Percentiles rank a stretch among this genome's conserved stretches.
Evolutionary conservation across 345 rosid genomes (phyloP).

Genomic region (Moricandia arvensis): DNA sequence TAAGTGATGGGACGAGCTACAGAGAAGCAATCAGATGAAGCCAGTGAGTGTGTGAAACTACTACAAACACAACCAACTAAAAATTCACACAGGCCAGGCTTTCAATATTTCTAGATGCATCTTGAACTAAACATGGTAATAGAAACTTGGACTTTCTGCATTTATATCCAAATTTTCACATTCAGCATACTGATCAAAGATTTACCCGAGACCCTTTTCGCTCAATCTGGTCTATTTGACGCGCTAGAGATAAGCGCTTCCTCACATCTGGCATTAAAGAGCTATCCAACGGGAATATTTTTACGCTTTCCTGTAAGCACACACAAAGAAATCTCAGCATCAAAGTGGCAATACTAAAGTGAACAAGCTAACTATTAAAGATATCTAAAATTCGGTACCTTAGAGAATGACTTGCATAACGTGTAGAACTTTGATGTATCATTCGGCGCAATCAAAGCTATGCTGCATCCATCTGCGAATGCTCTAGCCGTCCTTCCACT

Average conservation of each 20-base stretch:
- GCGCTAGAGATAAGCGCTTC: slow-evolving; percentile 83
- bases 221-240: slow-evolving; percentile 77
- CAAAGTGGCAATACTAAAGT: slow-evolving; percentile 17
- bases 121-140: neutral
- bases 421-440: slow-evolving; percentile 84
- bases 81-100: neutral
- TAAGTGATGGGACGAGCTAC: neutral
- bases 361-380: neutral
- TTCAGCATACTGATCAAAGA: neutral
- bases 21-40: slow-evolving; percentile 7
- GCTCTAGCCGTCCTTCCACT: slow-evolving; percentile 99
- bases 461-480: slow-evolving; percentile 88
- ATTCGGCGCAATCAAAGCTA: slow-evolving; percentile 74
- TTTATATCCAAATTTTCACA: too few relatives aligned
- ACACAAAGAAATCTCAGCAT: slow-evolving; percentile 30
- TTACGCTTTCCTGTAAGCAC: slow-evolving; percentile 67
- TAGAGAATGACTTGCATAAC: slow-evolving; percentile 84
- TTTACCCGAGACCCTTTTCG: slow-evolving; percentile 83
- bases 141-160: too few relatives aligned
- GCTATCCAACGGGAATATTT: slow-evolving; percentile 76
- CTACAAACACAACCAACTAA: neutral
- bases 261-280: slow-evolving; percentile 86
- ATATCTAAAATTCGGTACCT: slow-evolving; percentile 45
- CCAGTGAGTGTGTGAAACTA: neutral
- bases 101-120: neutral